Base-by-base conservation (phyloP, 225 moss, liverwort and hornwort genomes). In the Rhytidiadelphus loreus region DNA sequence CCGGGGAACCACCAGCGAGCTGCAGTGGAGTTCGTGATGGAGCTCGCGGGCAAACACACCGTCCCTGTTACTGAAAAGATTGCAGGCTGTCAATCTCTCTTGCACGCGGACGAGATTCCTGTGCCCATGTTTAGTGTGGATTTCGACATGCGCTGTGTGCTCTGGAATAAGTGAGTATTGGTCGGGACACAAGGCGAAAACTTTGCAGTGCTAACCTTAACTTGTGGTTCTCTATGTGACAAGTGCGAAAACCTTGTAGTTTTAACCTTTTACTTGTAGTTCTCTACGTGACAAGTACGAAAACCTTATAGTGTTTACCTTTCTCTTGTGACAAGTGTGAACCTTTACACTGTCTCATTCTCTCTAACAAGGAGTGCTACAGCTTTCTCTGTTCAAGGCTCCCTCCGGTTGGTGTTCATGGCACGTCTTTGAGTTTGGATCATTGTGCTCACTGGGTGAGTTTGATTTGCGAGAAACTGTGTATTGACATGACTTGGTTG, bases 161-260 rank as follows among this genome's bases (percentile, higher is more conserved):
- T 94, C 9, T 94, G 94, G 94, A 94, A 93, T 37, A 94, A 91
- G 94, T 94, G 71, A 87, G 90, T 88, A 86, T 83, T 83, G 65
- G 23, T 53, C 30, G 58, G 28, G 58, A 58, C 41, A 19, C 58
- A 41, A 79, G 39, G 66, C 74, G 20, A 11, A 16, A 28, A n/a
- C 50, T 30, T 50, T 59, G 61, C 73, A 13, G 41, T 61, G 32
- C 20, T 61, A 13, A 35, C 15, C 55, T 37, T 55, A 37, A 55
- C 15, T 55, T 55, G 37, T 77, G 37, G 15, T 77, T 37, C 55
- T 55, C 20, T 6, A 24, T 55, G 39, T 68, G 83, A 39, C 21
- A 53, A 83, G 19, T 37, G 8, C 37, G 55, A 77, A 37, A 53
- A 28, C 8, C 25, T 74, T 32, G 32, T 21, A 75, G 75, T 76